Evolutionary conservation across 2,329 filamentous ascomycete species (phyloP), one percentile per base, ranked within the genome.

Genomic region (Arthrinium phaeospermum): DNA sequence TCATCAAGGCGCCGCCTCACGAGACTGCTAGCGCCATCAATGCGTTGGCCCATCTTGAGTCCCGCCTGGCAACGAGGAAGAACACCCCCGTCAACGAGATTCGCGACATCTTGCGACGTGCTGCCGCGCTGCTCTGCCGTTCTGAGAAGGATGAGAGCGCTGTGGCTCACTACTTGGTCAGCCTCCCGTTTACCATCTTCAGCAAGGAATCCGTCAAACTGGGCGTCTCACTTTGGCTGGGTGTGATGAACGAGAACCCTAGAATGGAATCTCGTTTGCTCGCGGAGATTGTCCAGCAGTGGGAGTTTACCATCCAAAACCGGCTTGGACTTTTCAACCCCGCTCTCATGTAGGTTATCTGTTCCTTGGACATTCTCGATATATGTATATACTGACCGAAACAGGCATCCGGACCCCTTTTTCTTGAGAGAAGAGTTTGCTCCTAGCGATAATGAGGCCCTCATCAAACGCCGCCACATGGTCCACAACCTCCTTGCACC

Each of bases 141-240:
- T 92, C 91, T 75, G 89, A 91, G 73, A 90, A 89, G 64, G 92
- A 95, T 74, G 92, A 95, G 79, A 92, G 92, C 72, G 90, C 93
- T 0, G 92, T 98, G 71, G 91, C 94, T 16, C 93, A 96, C 78
- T 93, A 97, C 78, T 88, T 99, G 22, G 96, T 99, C 74, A 92
- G 91, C 76, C 96, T 99, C 73, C 97, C 96, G 0, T 99, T 99
- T 82, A 90, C 91, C 53, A 90, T 98, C 67, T 98, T 99, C 81
- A 97, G 93, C 6, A 98, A 97, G 81, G 93, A 97, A 78, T 96
- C 95, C 1, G 96, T 99, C 80, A 97, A 98, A 80, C 90, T 98
- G 69, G 97, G 96, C 7, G 93, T 98, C 47, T 98, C 96, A 4
- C 86, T 99, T 8, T 99, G 96, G 96, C 91, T 98, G 73, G 96